phyloP scores from a whole-genome alignment of 306 rosid genomes.

The Corylus americana region DNA sequence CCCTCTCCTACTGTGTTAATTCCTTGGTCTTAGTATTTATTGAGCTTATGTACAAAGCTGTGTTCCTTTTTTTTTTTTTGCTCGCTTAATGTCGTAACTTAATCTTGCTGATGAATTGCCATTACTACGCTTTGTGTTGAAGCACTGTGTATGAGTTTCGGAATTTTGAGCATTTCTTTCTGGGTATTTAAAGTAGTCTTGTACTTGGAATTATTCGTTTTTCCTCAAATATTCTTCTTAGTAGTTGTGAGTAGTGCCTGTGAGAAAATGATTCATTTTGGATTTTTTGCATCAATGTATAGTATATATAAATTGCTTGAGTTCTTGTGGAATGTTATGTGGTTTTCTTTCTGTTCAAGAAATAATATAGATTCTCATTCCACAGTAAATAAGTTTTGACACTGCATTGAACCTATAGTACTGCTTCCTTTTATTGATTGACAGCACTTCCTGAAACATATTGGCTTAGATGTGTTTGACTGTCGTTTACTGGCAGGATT shows the following conservation, averaged over 20 bases:
- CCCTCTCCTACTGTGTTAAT: constrained; percentile 7
- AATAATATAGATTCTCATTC: neutral
- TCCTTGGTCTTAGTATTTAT: constrained; percentile 24
- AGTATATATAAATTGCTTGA: neutral
- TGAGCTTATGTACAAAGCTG: constrained; percentile 11
- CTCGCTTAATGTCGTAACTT: neutral
- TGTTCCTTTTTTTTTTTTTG: constrained; percentile 2
- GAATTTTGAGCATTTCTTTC: neutral
- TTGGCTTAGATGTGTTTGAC: constrained; percentile 24
- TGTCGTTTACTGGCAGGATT: constrained; percentile 59
- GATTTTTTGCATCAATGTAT: neutral
- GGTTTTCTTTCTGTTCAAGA: constrained; percentile 1
- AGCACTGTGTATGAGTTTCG: neutral
- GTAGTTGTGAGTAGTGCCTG: neutral
- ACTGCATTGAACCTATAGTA: neutral
- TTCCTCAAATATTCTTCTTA: neutral
- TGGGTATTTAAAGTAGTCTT: neutral
- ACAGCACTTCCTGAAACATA: neutral
- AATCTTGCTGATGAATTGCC: neutral
- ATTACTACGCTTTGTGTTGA: constrained; percentile 1
- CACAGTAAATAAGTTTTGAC: neutral
- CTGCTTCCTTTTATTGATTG: neutral
- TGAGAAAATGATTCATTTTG: neutral
- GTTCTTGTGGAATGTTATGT: neutral
- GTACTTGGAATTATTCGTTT: constrained; percentile 1